These are phyloP conservation scores for Mycena belliarum DNA, from an alignment of 768 basidiomycete species.

Conservation along the genomic window DNA sequence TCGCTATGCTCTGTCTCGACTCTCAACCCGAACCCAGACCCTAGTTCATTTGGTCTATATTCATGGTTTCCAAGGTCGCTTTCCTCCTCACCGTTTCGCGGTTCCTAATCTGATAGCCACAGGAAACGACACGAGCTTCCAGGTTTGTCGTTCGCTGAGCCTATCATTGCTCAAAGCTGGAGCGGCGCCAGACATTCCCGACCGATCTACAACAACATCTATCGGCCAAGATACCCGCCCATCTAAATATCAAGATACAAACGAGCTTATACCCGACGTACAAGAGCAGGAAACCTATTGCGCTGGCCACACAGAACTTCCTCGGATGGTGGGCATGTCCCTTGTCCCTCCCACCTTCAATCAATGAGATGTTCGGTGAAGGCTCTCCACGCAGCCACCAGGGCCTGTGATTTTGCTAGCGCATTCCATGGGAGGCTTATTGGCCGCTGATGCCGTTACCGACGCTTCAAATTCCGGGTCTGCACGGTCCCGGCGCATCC, in stretches of 20 bases:
- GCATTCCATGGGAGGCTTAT: constrained; percentile 64
- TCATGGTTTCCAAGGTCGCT: constrained; percentile 58
- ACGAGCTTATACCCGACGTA: constrained; percentile 62
- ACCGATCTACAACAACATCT: constrained; percentile 51
- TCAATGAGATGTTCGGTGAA: constrained; percentile 24
- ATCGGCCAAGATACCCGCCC: constrained; percentile 33
- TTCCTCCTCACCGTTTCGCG: not conserved
- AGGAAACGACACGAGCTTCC: constrained; percentile 62
- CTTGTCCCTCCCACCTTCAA: not conserved
- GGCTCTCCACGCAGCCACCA: constrained; percentile 55
- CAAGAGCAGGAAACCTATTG: constrained; percentile 56
- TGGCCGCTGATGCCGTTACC: constrained; percentile 57
- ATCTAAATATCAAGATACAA: constrained; percentile 40
- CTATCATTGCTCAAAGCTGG: not conserved
- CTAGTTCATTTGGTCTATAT: constrained; percentile 56
- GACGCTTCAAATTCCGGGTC: constrained; percentile 35
- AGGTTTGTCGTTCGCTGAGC: constrained; percentile 34
- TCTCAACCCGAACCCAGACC: not conserved
- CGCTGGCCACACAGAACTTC: constrained; percentile 51
- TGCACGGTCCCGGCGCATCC: constrained; percentile 40
- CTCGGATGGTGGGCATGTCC: constrained; percentile 47
- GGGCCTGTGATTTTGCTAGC: constrained; percentile 57
- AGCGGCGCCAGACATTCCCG: constrained; percentile 47
- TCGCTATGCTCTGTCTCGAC: not conserved
- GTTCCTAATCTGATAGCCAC: not conserved